A percentile compares a stretch with the other conserved stretches of the same genome.
Evolutionary conservation across 257 asterid species (phyloP).

Genomic region (Ehretia macrophylla): DNA sequence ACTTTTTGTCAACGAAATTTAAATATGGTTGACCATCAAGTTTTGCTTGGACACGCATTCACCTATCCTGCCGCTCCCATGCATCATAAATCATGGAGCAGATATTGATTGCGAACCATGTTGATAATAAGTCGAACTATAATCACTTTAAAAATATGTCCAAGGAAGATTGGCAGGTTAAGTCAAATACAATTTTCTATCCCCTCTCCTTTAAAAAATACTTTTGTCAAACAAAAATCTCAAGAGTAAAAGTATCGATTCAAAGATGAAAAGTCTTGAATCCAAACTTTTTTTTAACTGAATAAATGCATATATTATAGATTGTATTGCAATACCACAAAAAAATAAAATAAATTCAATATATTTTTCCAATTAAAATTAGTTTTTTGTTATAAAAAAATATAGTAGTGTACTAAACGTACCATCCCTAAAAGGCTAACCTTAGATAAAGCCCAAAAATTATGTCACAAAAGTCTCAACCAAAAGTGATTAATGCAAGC

Average conservation of each 20-base stretch:
- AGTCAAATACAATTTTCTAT: neutral
- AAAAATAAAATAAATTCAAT: no score
- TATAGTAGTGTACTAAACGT: no score
- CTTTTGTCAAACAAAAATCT: no score
- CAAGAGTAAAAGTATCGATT: no score
- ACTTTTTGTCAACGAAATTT: slow-evolving; percentile 25
- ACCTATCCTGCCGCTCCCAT: slow-evolving; percentile 6
- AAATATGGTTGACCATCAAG: slow-evolving; percentile 28
- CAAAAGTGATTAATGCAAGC: slow-evolving; percentile 38
- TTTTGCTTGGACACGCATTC: slow-evolving; percentile 9
- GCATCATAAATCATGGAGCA: neutral
- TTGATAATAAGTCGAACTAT: no score
- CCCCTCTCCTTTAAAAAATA: no score
- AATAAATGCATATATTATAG: no score
- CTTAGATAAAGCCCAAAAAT: neutral
- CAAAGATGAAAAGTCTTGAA: no score
- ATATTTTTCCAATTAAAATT: no score
- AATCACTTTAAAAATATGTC: neutral
- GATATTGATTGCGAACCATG: neutral
- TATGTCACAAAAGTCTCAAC: slow-evolving; percentile 17
- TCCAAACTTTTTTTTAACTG: no score
- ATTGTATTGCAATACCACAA: no score
- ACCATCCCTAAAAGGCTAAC: neutral
- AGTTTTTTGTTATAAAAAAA: no score
- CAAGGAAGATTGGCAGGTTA: neutral